Evolutionary conservation across 2,329 filamentous ascomycete species (phyloP), one percentile per base, ranked within the genome.

Genomic region (Teratosphaeriaceae sp.): DNA sequence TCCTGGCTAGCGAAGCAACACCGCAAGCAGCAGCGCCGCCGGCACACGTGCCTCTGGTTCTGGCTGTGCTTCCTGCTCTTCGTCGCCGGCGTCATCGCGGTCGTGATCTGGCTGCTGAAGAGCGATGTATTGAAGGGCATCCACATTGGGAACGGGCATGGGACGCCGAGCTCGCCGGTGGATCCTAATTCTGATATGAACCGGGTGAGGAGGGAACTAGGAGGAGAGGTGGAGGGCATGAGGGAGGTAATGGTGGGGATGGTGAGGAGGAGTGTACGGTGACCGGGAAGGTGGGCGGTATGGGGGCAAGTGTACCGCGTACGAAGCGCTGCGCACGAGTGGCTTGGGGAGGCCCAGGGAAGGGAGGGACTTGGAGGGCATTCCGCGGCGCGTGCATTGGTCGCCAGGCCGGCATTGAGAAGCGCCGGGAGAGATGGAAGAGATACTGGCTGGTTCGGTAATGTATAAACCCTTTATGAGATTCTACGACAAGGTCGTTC

Each of bases 1-100:
- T 68, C 67, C 40, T 80, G 76, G 76, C 73, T 80, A 23, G 65
- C 65, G 26, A 63, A 63, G 5, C 68, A 79, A 60, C 62, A 65
- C 13, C 59, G 59, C 38, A 79, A 79, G 53, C 64, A 64, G 42
- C 54, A 59, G 3, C 68, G 67, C 36, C 65, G 71, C 8, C 68
- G 68, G 18, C 67, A 67, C 40, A 65, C 78, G 40, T 74, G 70
- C 52, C 71, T 65, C 61, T 47, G 52, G 12, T 74, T 73, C 54
- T 74, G 70, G 71, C 44, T 68, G 2, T 50, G 52, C n/a, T 61
- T 73, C 38, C 51, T 69, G n/a, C 60, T 66, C 2, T 41, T 76
- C 8, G 60, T 74, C 0, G 67, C 65, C 0, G 70, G 62, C 1
- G 58, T 71, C 2, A 67, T 74, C 9, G 63, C 69, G 1, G 58